Conservation (phyloP, 495 filamentous ascomycete genomes). For the Lasiosphaeriaceae sp. region DNA sequence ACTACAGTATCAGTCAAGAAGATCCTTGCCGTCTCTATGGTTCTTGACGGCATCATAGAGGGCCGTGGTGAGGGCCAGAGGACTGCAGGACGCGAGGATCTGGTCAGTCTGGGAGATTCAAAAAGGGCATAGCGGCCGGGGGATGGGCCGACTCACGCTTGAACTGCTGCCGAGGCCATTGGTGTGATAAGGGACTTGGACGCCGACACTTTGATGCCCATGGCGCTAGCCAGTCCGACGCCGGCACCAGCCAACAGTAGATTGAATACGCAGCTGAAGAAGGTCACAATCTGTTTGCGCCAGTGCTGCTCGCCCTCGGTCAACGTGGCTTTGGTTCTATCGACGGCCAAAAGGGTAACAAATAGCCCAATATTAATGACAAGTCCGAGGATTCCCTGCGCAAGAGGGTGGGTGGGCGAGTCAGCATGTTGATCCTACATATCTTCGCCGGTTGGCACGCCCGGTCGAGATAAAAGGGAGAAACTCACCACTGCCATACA, state of each 20-base stretch:
- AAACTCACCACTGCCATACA: conserved; percentile 19
- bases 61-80: conserved; percentile 19
- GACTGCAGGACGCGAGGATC: conserved; percentile 6
- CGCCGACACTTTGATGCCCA: conserved; percentile 15
- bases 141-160: conserved; percentile 16
- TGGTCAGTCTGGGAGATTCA: conserved; percentile 8
- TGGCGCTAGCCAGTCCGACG: conserved; percentile 15
- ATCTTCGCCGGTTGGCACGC: neutral
- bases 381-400: conserved; percentile 24
- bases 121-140: neutral
- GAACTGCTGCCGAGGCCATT: conserved; percentile 18
- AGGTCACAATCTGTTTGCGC: conserved; percentile 25
- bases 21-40: conserved; percentile 25
- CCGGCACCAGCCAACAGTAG: conserved; percentile 24
- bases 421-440: neutral
- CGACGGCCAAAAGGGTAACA: conserved; percentile 16
- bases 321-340: conserved; percentile 16
- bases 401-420: neutral
- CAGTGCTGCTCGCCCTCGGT: conserved; percentile 31
- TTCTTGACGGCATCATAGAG: conserved; percentile 27
- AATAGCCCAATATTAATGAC: conserved; percentile 21
- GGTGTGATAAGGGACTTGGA: conserved; percentile 23
- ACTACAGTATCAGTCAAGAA: conserved; percentile 18
- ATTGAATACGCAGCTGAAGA: conserved; percentile 25
- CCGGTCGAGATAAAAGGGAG: neutral